A percentile compares a stretch with the other conserved stretches of the same genome.
Conservation (phyloP, 2,329 filamentous ascomycete genomes). For the Orbilia oligospora region DNA sequence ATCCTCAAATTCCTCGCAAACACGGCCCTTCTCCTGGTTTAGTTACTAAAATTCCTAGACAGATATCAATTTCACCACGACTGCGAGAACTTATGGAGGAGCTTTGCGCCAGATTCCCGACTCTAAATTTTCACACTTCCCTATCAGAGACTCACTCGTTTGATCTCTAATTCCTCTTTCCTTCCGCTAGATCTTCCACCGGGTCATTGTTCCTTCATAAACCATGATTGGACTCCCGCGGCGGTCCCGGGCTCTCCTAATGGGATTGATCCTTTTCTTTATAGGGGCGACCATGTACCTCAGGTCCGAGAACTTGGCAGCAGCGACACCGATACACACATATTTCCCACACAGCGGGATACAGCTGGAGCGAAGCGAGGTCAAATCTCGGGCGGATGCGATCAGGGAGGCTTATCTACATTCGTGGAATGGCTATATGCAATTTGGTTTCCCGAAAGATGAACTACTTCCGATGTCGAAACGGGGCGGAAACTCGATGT, state of each 20-base stretch:
- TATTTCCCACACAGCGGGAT: constrained; percentile 47
- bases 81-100: constrained; percentile 20
- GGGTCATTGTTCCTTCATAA: neutral
- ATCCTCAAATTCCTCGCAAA: constrained; percentile 32
- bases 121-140: neutral
- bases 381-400: constrained; percentile 70
- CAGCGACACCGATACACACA: constrained; percentile 1
- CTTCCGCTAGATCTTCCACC: neutral
- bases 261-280: constrained; percentile 37
- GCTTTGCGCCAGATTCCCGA: constrained; percentile 10
- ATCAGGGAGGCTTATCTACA: constrained; percentile 79
- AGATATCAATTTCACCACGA: neutral
- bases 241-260: constrained; percentile 31
- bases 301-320: constrained; percentile 1
- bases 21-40: constrained; percentile 31
- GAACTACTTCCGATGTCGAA: constrained; percentile 80
- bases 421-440: constrained; percentile 80
- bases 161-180: neutral
- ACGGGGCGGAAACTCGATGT: constrained; percentile 78
- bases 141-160: constrained; percentile 7
- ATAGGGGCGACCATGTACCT: constrained; percentile 35
- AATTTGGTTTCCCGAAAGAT: constrained; percentile 83
- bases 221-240: constrained; percentile 39
- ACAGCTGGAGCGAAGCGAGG: neutral
- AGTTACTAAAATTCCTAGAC: neutral